phyloP scores from a whole-genome alignment of 1,284 basidiomycete species.

The Cryptococcus amylolentus region DNA sequence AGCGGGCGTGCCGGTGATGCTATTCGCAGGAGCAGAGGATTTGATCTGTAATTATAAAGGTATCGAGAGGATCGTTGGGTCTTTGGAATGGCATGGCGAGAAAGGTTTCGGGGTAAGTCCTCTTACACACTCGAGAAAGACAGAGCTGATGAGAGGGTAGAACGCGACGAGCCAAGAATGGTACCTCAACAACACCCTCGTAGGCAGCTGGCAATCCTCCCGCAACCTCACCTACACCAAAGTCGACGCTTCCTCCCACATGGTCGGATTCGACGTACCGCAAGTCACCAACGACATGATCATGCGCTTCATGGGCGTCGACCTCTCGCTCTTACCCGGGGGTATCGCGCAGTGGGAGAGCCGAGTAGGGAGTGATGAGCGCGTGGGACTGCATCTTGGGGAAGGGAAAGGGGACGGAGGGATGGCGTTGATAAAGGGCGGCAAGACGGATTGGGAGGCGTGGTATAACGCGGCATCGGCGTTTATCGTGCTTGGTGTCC shows the following conservation, averaged over 20 bases:
- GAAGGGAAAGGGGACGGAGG: constrained; percentile 27
- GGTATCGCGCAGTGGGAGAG: constrained; percentile 58
- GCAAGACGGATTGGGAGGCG: constrained; percentile 76
- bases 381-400: constrained; percentile 35
- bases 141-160: constrained; percentile 47
- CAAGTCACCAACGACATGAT: constrained; percentile 95
- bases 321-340: constrained; percentile 75
- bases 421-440: constrained; percentile 63
- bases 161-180: constrained; percentile 70
- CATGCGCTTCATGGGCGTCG: constrained; percentile 85
- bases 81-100: constrained; percentile 77
- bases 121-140: neutral
- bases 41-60: constrained; percentile 95
- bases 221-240: constrained; percentile 93
- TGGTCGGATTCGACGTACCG: constrained; percentile 87
- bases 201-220: constrained; percentile 84
- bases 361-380: constrained; percentile 40
- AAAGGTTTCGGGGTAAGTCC: constrained; percentile 75
- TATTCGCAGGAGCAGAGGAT: constrained; percentile 95
- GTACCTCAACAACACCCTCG: constrained; percentile 71
- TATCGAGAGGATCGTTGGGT: constrained; percentile 76
- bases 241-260: constrained; percentile 79
- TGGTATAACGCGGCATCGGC: constrained; percentile 91
- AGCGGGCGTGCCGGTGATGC: constrained; percentile 72
- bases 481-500: constrained; percentile 71